These are phyloP conservation scores for Cicer arietinum DNA, from an alignment of 306 rosid species.

Conservation along the genomic window DNA sequence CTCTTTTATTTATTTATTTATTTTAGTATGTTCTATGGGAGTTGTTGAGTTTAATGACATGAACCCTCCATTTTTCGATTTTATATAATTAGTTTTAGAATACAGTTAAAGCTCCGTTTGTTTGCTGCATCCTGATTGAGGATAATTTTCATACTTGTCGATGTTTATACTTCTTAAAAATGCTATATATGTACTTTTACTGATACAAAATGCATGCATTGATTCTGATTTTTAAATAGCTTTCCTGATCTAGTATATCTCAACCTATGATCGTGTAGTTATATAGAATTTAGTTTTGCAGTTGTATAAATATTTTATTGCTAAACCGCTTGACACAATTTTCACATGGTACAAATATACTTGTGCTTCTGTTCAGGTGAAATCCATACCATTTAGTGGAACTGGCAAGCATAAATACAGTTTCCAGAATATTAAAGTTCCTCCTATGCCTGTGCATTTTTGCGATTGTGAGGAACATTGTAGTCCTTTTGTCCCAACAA, in stretches of 20 bases:
- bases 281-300: conserved; percentile 2
- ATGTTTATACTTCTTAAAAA: not conserved
- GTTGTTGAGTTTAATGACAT: not conserved
- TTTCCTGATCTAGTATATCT: not conserved
- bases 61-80: too few relatives aligned
- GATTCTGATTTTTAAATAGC: conserved; percentile 31
- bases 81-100: too few relatives aligned
- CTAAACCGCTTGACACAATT: conserved; percentile 13
- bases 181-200: not conserved
- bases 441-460: conserved; percentile 76
- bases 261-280: not conserved
- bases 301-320: conserved; percentile 24
- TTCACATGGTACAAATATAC: conserved; percentile 20
- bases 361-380: conserved; percentile 59
- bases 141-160: not conserved
- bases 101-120: not conserved
- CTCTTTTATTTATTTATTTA: not conserved
- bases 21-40: not conserved
- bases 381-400: conserved; percentile 81
- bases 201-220: conserved; percentile 17
- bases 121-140: conserved; percentile 1
- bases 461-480: conserved; percentile 96
- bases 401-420: conserved; percentile 94
- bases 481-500: conserved; percentile 44
- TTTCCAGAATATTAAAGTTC: conserved; percentile 75